A percentile compares a stretch with the other conserved stretches of the same genome.
Conservation (phyloP, 164 flowering plant species). For the Magnolia changhungtana region DNA sequence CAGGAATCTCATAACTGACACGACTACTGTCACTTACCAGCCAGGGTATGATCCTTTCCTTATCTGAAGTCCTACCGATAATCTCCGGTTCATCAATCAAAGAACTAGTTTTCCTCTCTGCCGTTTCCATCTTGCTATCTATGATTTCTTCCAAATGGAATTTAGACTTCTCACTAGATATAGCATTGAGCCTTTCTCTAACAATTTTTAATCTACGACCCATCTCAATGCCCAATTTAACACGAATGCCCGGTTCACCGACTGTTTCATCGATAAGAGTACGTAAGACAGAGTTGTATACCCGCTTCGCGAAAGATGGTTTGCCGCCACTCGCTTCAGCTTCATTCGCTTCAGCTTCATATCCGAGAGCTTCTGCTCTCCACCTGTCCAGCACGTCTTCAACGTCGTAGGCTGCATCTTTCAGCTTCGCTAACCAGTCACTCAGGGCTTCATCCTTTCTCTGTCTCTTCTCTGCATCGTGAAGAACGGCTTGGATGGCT, state of each 20-base stretch:
- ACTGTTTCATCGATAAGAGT: not conserved
- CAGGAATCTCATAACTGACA: not conserved
- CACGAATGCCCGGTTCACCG: no score
- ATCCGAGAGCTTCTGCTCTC: not conserved
- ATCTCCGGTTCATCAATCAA: not conserved
- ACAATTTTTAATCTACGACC: not conserved
- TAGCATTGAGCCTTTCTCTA: not conserved
- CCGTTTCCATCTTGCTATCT: not conserved
- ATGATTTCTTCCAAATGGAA: not conserved
- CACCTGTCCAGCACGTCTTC: conserved; percentile 8
- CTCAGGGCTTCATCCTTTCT: conserved; percentile 11
- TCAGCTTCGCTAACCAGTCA: conserved; percentile 6
- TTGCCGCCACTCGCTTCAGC: not conserved
- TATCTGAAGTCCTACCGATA: conserved; percentile 5
- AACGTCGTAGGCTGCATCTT: conserved; percentile 8
- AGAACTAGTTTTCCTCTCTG: not conserved
- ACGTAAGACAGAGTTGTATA: not conserved
- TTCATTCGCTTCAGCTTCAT: no score
- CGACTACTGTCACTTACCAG: conserved; percentile 10
- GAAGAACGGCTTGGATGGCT: conserved; percentile 18
- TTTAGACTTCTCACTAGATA: not conserved
- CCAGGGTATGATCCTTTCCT: not conserved
- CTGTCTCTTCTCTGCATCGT: conserved; percentile 29
- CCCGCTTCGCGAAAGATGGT: not conserved
- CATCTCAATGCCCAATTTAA: not conserved